Base-by-base conservation (phyloP, 345 rosid species). In the Citrus glauca region DNA sequence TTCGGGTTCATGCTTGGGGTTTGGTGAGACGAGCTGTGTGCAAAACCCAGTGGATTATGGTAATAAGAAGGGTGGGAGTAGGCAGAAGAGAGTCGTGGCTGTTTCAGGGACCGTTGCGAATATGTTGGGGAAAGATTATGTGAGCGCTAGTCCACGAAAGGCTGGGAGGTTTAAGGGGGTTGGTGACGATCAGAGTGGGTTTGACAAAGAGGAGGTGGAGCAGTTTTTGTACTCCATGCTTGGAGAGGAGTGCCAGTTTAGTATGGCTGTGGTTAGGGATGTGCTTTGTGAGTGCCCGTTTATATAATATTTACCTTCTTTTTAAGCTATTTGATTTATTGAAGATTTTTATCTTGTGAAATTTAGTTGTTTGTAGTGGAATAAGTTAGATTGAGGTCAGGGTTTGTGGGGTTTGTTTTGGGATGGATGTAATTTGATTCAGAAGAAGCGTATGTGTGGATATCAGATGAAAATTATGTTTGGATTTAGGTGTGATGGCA, bases 51-150 rank as follows among this genome's bases (percentile, higher is more conserved):
- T 35, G 50, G 60, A 20, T 13, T 72, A 72, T 1, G 76, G 83
- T 48, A 83, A 71, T 64, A 84, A 84, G 61, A 79, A 81, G 40
- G 82, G 79, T 24, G 64, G 87, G 69, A 85, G 40, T 53, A 92
- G 88, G 88, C 84, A 83, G 86, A 93, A 84, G 86, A 89, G 82
- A 71, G 88, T 81, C 77, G 83, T 92, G 76, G 99, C 97, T 2
- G 84, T 84, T 0, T 87, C 96, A 42, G 98, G 99, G 65, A 95
- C 90, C 79, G 94, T 93, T 60, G 90, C 98, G n/a, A 86, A 94
- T 14, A 82, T 95, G 81, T 70, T 93, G 59, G 94, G 93, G 27
- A 95, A 92, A 84, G 99, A 91, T 7, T 93, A 95, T 66, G 75
- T 89, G 66, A 93, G 82, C 77, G 83, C 85, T 1, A 85, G 84